Evolutionary conservation across 108 stramenopile species (phyloP).

Genomic region (Mayamaea pseudoterrestris): DNA sequence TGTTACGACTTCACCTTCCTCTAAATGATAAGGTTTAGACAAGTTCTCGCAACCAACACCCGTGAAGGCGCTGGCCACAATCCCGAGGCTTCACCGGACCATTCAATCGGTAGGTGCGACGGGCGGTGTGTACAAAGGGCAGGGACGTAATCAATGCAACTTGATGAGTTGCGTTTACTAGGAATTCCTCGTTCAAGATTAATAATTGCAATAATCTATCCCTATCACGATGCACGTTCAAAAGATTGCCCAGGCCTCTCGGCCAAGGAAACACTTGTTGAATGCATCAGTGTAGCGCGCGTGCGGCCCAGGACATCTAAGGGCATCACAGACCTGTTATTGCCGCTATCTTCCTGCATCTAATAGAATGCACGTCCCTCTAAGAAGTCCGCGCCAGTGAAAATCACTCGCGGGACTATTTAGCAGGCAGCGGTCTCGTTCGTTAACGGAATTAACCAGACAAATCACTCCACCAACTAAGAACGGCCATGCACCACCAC

Average conservation of each 20-base stretch:
- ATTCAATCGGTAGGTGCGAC: slow-evolving; percentile 99
- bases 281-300: slow-evolving; percentile 94
- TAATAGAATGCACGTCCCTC: slow-evolving; percentile 91
- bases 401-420: slow-evolving; percentile 57
- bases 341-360: slow-evolving; percentile 91
- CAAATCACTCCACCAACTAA: slow-evolving; percentile 93
- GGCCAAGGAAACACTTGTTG: slow-evolving; percentile 63
- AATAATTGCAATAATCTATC: slow-evolving; percentile 98
- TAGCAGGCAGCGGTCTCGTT: slow-evolving; percentile 98
- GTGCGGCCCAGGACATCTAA: slow-evolving; percentile 98
- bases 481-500: slow-evolving; percentile 72
- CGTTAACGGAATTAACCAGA: slow-evolving; percentile 99
- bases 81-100: slow-evolving; percentile 95
- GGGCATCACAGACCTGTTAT: slow-evolving; percentile 99
- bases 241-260: slow-evolving; percentile 21
- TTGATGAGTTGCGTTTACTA: slow-evolving; percentile 99
- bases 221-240: slow-evolving; percentile 90
- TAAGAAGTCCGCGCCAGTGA: slow-evolving; percentile 83
- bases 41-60: slow-evolving; percentile 61
- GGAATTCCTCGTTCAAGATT: slow-evolving; percentile 98
- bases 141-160: slow-evolving; percentile 44
- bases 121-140: slow-evolving; percentile 94
- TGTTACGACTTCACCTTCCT: slow-evolving; percentile 98
- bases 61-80: slow-evolving; percentile 64
- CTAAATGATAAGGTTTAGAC: slow-evolving; percentile 89